These are phyloP conservation scores for Nicotiana noctiflora DNA, from an alignment of 257 asterid species.

Conservation along the genomic window DNA sequence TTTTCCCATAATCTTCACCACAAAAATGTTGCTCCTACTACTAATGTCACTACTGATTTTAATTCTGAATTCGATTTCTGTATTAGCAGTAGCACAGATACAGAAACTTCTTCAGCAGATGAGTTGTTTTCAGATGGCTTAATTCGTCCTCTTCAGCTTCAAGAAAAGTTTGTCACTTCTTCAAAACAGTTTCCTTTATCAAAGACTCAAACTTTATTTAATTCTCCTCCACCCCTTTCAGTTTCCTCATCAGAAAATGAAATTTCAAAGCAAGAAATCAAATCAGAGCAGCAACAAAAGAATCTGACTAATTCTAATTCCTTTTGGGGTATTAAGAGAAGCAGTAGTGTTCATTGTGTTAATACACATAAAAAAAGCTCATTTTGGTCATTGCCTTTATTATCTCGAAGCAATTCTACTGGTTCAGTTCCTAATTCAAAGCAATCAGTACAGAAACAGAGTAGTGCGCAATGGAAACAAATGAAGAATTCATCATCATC, in stretches of 20 bases:
- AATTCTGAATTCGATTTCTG: constrained; percentile 38
- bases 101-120: constrained; percentile 38
- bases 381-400: constrained; percentile 36
- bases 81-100: constrained; percentile 8
- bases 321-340: constrained; percentile 37
- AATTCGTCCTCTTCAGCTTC: constrained; percentile 35
- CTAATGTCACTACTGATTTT: neutral
- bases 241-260: neutral
- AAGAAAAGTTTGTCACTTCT: constrained; percentile 24
- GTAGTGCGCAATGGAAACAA: neutral
- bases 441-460: constrained; percentile 19
- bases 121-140: constrained; percentile 41
- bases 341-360: constrained; percentile 38
- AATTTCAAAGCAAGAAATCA: constrained; percentile 14
- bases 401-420: constrained; percentile 43
- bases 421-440: constrained; percentile 32
- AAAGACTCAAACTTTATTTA: constrained; percentile 10
- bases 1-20: constrained; percentile 31
- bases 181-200: constrained; percentile 12
- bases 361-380: constrained; percentile 33
- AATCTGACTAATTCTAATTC: constrained; percentile 22
- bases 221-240: constrained; percentile 20
- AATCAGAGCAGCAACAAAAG: constrained; percentile 20
- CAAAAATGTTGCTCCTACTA: neutral
- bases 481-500: constrained; percentile 9